Evolutionary conservation across 768 basidiomycete genomes (phyloP).

Genomic region (Tulasnella sp.): DNA sequence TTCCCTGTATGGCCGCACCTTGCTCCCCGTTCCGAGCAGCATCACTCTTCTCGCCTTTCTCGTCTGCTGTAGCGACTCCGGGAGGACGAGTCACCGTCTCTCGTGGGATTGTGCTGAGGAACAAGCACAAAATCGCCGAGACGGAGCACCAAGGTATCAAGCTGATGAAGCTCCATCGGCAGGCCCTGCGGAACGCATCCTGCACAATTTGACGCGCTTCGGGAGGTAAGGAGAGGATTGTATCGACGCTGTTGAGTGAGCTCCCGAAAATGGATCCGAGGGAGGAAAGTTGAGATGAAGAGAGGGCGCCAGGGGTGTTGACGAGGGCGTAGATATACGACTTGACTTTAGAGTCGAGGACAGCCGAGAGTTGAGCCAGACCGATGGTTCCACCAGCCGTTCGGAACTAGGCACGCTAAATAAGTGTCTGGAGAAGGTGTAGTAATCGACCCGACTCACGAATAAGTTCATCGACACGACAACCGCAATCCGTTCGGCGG

Average conservation of each 20-base stretch:
- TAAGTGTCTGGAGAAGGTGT: neutral
- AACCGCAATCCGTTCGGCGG: slow-evolving; percentile 42
- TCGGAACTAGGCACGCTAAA: slow-evolving; percentile 39
- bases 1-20: neutral
- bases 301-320: slow-evolving; percentile 25
- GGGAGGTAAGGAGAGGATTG: slow-evolving; percentile 39
- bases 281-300: neutral
- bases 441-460: slow-evolving; percentile 36
- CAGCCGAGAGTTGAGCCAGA: slow-evolving; percentile 50
- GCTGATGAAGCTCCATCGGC: slow-evolving; percentile 47
- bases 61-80: neutral
- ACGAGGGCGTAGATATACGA: slow-evolving; percentile 34
- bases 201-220: slow-evolving; percentile 39
- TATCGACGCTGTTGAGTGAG: slow-evolving; percentile 38
- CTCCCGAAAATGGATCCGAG: slow-evolving; percentile 30
- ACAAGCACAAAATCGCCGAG: slow-evolving; percentile 38
- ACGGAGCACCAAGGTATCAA: slow-evolving; percentile 48
- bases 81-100: neutral
- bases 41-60: neutral
- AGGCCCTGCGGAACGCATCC: slow-evolving; percentile 43
- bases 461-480: slow-evolving; percentile 46
- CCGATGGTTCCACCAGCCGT: slow-evolving; percentile 51
- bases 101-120: slow-evolving; percentile 39
- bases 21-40: neutral
- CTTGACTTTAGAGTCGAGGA: slow-evolving; percentile 45